Evolutionary conservation across 345 rosid genomes (phyloP).

Genomic region (Linum lewisii): DNA sequence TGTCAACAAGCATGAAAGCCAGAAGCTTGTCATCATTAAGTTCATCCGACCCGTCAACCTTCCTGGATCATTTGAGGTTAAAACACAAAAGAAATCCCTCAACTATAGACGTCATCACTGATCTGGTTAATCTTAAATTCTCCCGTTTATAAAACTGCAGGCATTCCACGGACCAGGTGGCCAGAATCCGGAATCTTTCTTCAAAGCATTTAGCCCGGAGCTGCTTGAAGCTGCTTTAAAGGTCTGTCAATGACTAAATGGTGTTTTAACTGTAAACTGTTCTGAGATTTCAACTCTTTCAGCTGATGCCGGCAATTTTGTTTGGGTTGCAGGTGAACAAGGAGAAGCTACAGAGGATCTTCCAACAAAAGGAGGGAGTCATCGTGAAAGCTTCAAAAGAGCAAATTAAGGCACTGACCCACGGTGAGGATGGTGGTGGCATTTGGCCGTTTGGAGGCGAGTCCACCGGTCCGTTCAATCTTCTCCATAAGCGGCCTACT

Average conservation of each 20-base stretch:
- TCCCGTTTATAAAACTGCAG: too few relatives aligned
- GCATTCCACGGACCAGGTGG: slow-evolving; percentile 8
- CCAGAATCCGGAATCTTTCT: slow-evolving; percentile 10
- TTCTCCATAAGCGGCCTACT: slow-evolving; percentile 4
- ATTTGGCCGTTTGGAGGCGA: slow-evolving; percentile 33
- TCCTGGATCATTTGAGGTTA: slow-evolving; percentile 25
- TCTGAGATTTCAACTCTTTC: not conserved
- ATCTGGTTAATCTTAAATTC: too few relatives aligned
- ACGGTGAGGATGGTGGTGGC: slow-evolving; percentile 12
- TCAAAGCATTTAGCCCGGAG: slow-evolving; percentile 19
- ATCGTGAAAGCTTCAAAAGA: slow-evolving; percentile 18
- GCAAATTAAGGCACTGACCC: slow-evolving; percentile 16
- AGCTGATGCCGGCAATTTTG: not conserved
- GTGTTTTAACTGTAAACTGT: not conserved
- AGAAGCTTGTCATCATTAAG: slow-evolving; percentile 20
- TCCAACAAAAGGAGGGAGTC: slow-evolving; percentile 1
- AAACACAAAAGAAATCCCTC: too few relatives aligned
- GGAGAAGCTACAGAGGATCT: slow-evolving; percentile 11
- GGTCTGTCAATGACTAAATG: not conserved
- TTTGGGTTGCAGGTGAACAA: slow-evolving; percentile 11
- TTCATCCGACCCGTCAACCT: slow-evolving; percentile 31
- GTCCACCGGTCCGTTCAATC: slow-evolving; percentile 14
- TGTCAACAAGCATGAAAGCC: slow-evolving; percentile 12
- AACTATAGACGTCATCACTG: too few relatives aligned
- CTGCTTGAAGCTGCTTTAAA: slow-evolving; percentile 21